phyloP scores from a whole-genome alignment of 768 basidiomycete species.

The Mycena latifolia region DNA sequence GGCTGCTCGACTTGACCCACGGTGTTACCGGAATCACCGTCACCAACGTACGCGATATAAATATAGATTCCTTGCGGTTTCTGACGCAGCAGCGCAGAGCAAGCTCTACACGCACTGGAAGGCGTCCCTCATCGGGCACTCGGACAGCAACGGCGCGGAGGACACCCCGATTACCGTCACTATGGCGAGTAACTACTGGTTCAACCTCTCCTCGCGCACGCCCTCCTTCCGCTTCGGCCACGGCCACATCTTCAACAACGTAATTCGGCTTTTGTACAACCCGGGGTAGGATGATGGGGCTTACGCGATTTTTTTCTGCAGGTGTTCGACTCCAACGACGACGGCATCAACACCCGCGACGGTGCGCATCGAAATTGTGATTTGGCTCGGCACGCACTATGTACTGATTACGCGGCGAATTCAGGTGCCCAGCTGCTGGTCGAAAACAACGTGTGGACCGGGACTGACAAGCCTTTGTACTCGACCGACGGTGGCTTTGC shows the following conservation, averaged over 20 bases:
- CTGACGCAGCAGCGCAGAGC: slow-evolving; percentile 28
- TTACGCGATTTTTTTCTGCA: background rate
- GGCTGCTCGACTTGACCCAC: slow-evolving; percentile 59
- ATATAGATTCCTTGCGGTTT: background rate
- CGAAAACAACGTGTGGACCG: slow-evolving; percentile 61
- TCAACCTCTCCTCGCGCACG: slow-evolving; percentile 58
- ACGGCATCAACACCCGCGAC: slow-evolving; percentile 26
- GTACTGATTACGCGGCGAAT: too few relatives aligned
- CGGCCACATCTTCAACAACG: slow-evolving; percentile 61
- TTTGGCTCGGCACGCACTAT: too few relatives aligned
- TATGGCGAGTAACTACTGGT: slow-evolving; percentile 56
- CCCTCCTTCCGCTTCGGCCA: slow-evolving; percentile 61
- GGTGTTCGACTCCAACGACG: slow-evolving; percentile 55
- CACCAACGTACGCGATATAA: slow-evolving; percentile 43
- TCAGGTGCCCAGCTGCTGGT: slow-evolving; percentile 55
- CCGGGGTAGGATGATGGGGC: background rate
- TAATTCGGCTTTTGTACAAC: background rate
- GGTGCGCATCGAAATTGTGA: slow-evolving; percentile 48
- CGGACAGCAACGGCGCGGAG: slow-evolving; percentile 55
- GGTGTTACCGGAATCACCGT: slow-evolving; percentile 57
- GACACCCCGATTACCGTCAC: slow-evolving; percentile 43
- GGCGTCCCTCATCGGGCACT: slow-evolving; percentile 57
- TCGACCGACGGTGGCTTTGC: slow-evolving; percentile 56
- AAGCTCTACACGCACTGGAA: slow-evolving; percentile 62
- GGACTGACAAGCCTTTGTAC: slow-evolving; percentile 54